phyloP scores from a whole-genome alignment of 129 eudicot genomes.

The Calendula officinalis region DNA sequence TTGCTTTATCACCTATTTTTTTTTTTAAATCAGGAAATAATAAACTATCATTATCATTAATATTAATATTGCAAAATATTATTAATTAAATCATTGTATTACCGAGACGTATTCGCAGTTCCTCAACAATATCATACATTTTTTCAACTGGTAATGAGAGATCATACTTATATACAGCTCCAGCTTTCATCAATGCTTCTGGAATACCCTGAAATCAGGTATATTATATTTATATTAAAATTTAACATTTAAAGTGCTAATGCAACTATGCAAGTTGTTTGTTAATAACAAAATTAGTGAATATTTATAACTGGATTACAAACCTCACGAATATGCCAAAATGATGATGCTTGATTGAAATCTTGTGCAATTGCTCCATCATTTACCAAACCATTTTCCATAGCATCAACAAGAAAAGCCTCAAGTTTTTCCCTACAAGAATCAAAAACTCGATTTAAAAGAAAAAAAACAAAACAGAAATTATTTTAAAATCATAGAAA shows the following conservation, averaged over 20 bases:
- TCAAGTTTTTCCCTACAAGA: constrained; percentile 85
- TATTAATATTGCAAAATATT: background rate
- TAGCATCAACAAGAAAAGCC: constrained; percentile 67
- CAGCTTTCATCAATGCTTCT: constrained; percentile 94
- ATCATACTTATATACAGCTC: constrained; percentile 95
- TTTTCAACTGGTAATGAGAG: constrained; percentile 81
- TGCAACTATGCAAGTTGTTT: background rate
- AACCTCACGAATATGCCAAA: constrained; percentile 99
- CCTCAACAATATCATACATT: constrained; percentile 88
- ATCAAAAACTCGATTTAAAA: background rate
- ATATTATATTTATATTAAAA: background rate
- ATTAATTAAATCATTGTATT: constrained; percentile 13
- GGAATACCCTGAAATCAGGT: constrained; percentile 63
- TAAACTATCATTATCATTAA: background rate
- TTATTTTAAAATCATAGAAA: background rate
- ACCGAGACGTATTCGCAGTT: constrained; percentile 86
- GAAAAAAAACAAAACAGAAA: background rate
- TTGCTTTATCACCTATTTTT: constrained; percentile 56
- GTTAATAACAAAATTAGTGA: background rate
- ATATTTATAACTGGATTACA: background rate
- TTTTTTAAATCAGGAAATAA: background rate
- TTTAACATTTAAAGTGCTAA: background rate
- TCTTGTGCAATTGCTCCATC: constrained; percentile 97
- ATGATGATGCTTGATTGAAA: constrained; percentile 76
- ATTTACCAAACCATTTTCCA: constrained; percentile 79